Evolutionary conservation across 805 yeast species (phyloP).

Genomic region (Candida maris): DNA sequence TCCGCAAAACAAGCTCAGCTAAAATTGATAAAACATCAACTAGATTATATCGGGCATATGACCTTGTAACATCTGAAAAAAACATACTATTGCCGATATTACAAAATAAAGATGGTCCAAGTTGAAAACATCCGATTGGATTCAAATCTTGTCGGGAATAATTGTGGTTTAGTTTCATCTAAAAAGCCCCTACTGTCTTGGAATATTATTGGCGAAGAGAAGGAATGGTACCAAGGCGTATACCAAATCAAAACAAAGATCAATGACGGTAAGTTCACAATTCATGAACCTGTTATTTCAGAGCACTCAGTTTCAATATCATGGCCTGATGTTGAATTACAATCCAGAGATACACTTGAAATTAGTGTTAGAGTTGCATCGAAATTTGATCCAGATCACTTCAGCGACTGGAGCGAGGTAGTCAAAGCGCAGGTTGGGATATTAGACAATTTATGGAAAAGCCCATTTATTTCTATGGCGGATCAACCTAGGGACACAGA

Average conservation of each 20-base stretch:
- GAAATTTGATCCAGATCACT: not conserved
- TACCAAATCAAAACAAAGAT: slow-evolving; percentile 8
- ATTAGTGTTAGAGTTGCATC: slow-evolving; percentile 10
- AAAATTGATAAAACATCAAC: too few relatives aligned
- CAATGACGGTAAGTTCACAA: slow-evolving; percentile 2
- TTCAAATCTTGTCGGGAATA: slow-evolving; percentile 5
- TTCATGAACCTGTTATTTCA: slow-evolving; percentile 6
- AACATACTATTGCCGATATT: too few relatives aligned
- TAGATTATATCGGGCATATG: too few relatives aligned
- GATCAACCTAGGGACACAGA: slow-evolving; percentile 6
- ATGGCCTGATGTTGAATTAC: slow-evolving; percentile 12
- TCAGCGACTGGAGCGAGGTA: slow-evolving; percentile 9
- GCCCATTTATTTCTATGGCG: slow-evolving; percentile 6
- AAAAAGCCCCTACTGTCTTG: slow-evolving; percentile 10
- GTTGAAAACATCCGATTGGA: slow-evolving; percentile 7
- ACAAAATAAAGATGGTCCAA: too few relatives aligned
- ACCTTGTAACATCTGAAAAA: too few relatives aligned
- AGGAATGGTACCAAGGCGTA: slow-evolving; percentile 10
- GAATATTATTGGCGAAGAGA: slow-evolving; percentile 7
- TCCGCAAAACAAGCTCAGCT: too few relatives aligned
- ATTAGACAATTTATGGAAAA: slow-evolving; percentile 7
- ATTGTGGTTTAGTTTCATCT: slow-evolving; percentile 4
- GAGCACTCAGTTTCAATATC: slow-evolving; percentile 1
- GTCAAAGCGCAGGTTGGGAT: slow-evolving; percentile 8
- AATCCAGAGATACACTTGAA: slow-evolving; percentile 9